These are phyloP conservation scores for Puccinia triticina DNA, from an alignment of 1,284 basidiomycete species.

Conservation along the genomic window DNA sequence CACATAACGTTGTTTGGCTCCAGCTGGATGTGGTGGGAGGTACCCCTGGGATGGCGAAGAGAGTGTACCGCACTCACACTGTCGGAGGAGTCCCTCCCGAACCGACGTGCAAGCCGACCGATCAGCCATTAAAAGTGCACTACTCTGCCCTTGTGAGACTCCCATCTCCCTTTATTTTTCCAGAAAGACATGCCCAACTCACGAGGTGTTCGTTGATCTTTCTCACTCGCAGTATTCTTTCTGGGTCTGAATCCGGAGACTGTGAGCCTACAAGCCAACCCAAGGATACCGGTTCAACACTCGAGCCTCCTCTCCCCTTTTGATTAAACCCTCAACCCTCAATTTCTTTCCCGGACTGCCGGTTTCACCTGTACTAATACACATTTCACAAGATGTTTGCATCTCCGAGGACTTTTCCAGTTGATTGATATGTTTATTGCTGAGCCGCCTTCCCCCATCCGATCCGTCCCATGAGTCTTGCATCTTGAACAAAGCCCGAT, in stretches of 20 bases:
- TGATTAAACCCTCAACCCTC: too few species aligned
- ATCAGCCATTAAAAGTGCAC: not conserved
- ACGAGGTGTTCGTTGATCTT: not conserved
- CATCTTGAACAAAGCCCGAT: not conserved
- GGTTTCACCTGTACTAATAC: not conserved
- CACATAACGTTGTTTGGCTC: not conserved
- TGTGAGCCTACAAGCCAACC: too few species aligned
- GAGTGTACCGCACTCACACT: constrained; percentile 8
- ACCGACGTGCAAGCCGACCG: not conserved
- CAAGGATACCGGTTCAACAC: too few species aligned
- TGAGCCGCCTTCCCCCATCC: not conserved
- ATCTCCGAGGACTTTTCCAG: not conserved
- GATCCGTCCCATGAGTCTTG: not conserved
- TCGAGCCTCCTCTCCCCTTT: too few species aligned
- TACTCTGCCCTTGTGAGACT: not conserved
- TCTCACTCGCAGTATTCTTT: not conserved
- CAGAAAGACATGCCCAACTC: too few species aligned
- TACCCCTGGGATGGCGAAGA: constrained; percentile 1
- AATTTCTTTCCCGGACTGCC: too few species aligned
- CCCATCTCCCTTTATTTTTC: too few species aligned
- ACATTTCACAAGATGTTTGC: not conserved
- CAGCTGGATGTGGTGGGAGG: not conserved
- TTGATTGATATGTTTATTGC: not conserved
- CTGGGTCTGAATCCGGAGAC: not conserved
- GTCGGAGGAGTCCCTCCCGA: not conserved